A percentile compares a stretch with the other conserved stretches of the same genome.
These are phyloP conservation scores for Hypoxylon sp. DNA, from an alignment of 2,329 filamentous ascomycete genomes.

Conservation along the genomic window DNA sequence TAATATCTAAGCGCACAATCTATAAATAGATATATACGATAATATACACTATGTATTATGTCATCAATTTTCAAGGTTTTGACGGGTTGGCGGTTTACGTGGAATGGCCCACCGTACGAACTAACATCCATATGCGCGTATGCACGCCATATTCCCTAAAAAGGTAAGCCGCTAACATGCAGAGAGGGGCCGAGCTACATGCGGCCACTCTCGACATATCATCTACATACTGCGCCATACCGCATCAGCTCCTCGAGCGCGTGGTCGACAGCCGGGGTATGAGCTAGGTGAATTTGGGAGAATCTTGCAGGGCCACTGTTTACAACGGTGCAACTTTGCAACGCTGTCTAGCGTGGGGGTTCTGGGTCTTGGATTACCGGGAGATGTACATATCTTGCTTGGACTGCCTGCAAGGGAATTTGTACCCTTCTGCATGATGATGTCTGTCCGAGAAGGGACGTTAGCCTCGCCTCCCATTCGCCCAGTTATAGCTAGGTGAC, in stretches of 20 bases:
- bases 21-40: too few species aligned
- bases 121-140: conserved; percentile 34
- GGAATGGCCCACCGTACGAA: too few species aligned
- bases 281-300: conserved; percentile 48
- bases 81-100: too few species aligned
- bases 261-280: conserved; percentile 37
- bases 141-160: conserved; percentile 47
- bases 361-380: conserved; percentile 37
- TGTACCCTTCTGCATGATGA: conserved; percentile 45
- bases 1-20: too few species aligned
- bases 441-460: conserved; percentile 41
- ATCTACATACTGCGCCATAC: conserved; percentile 39
- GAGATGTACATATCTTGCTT: conserved; percentile 41
- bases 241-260: conserved; percentile 38
- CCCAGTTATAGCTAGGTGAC: conserved; percentile 37
- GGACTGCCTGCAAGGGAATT: conserved; percentile 39
- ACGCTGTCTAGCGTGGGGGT: conserved; percentile 47
- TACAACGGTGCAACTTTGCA: conserved; percentile 42
- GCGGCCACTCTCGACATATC: conserved; percentile 43
- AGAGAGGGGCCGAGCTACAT: conserved; percentile 37
- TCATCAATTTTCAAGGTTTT: too few species aligned
- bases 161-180: conserved; percentile 47
- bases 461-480: conserved; percentile 24
- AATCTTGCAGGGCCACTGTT: conserved; percentile 47
- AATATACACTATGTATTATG: too few species aligned